Conservation (phyloP, 768 basidiomycete genomes). For the Mycena filopes region DNA sequence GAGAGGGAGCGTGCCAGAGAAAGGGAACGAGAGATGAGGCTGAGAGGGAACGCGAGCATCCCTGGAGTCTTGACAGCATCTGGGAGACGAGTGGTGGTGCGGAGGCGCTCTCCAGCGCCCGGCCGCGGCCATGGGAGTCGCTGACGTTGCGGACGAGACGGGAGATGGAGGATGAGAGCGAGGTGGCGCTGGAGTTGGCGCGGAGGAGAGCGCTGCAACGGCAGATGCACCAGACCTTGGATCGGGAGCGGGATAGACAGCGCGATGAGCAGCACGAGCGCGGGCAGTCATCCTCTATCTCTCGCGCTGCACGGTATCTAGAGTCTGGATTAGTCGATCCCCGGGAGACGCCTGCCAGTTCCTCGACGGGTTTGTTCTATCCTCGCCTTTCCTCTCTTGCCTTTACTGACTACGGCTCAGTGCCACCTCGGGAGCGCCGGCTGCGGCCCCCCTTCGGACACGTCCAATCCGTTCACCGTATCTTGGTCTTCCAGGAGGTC, state of each 20-base stretch:
- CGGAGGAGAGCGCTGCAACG: constrained; percentile 19
- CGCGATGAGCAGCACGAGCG: constrained; percentile 14
- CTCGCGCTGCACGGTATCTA: constrained; percentile 25
- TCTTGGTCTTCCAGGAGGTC: constrained; percentile 16
- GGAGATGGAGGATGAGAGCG: constrained; percentile 10
- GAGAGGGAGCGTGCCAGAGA: constrained; percentile 4
- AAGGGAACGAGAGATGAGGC: constrained; percentile 21
- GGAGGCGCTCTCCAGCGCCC: constrained; percentile 15
- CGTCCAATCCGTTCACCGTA: constrained; percentile 19
- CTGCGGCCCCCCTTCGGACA: constrained; percentile 18
- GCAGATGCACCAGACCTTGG: constrained; percentile 9
- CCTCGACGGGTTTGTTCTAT: not conserved
- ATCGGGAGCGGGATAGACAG: constrained; percentile 9
- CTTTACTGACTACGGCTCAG: not conserved
- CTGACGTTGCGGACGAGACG: constrained; percentile 8
- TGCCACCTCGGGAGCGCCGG: constrained; percentile 2
- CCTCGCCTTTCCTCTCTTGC: not conserved
- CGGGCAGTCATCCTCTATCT: constrained; percentile 6
- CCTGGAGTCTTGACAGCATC: constrained; percentile 30
- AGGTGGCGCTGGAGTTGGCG: not conserved
- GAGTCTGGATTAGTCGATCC: constrained; percentile 29
- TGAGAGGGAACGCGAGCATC: constrained; percentile 24
- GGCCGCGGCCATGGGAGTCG: constrained; percentile 12
- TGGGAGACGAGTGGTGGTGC: constrained; percentile 6
- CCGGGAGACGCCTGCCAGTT: constrained; percentile 14